Conservation (phyloP, 345 rosid species). For the Linum tenue region DNA sequence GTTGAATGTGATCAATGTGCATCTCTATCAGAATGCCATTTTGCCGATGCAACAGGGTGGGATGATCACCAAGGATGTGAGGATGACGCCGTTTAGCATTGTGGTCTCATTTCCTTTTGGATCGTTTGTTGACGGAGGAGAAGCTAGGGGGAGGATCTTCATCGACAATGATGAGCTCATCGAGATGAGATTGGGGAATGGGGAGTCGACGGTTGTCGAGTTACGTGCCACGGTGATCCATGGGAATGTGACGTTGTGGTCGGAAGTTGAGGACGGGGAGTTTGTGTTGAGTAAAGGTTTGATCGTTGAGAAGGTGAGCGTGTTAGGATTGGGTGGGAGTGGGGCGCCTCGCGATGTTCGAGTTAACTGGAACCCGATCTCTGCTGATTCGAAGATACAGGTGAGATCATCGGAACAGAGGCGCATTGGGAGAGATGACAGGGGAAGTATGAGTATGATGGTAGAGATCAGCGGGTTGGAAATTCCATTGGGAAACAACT, state of each 20-base stretch:
- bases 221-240: conserved; percentile 49
- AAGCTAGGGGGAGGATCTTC: conserved; percentile 65
- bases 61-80: conserved; percentile 65
- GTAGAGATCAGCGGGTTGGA: conserved; percentile 52
- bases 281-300: conserved; percentile 68
- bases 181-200: conserved; percentile 71
- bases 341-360: conserved; percentile 33
- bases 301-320: conserved; percentile 53
- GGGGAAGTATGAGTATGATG: conserved; percentile 33
- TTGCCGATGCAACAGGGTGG: conserved; percentile 95
- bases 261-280: conserved; percentile 58
- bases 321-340: conserved; percentile 56
- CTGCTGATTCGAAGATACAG: conserved; percentile 17
- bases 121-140: conserved; percentile 25
- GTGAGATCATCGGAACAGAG: conserved; percentile 39
- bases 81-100: conserved; percentile 70
- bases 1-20: conserved; percentile 68
- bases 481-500: conserved; percentile 59
- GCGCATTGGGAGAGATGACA: conserved; percentile 23
- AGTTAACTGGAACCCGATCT: conserved; percentile 32
- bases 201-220: conserved; percentile 50
- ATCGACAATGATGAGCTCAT: conserved; percentile 85
- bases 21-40: conserved; percentile 67
- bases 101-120: conserved; percentile 68
- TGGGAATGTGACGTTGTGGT: conserved; percentile 73